Conservation (phyloP, 2,329 filamentous ascomycete species). For the Aspergillus ibericus region DNA sequence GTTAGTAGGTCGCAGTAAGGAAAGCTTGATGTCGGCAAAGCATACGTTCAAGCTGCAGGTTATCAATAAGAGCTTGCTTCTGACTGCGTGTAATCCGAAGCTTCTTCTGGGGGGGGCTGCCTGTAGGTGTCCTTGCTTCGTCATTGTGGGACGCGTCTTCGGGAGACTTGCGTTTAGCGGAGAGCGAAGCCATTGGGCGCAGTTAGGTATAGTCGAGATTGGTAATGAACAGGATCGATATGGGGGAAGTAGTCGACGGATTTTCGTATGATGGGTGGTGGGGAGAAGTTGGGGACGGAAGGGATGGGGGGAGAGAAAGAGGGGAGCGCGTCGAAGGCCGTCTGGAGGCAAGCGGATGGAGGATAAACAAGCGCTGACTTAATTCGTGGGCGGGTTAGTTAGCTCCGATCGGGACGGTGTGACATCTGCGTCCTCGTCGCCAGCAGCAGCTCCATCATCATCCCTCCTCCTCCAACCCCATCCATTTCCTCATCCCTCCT, state of each 20-base stretch:
- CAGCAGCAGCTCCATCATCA: constrained; percentile 16
- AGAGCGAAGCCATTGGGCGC: constrained; percentile 37
- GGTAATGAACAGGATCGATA: neutral
- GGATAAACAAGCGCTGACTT: constrained; percentile 47
- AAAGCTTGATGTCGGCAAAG: constrained; percentile 4
- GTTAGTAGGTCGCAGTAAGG: constrained; percentile 19
- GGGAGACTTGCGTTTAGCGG: constrained; percentile 43
- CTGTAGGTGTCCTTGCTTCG: constrained; percentile 44
- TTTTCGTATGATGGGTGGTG: neutral
- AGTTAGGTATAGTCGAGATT: neutral
- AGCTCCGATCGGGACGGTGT: constrained; percentile 19
- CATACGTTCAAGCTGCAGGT: constrained; percentile 84
- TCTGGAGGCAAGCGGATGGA: constrained; percentile 10
- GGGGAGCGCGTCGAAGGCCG: constrained; percentile 13
- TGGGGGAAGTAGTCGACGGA: neutral
- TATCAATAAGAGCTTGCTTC: constrained; percentile 85
- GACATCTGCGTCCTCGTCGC: constrained; percentile 26
- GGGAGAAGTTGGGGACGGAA: constrained; percentile 2
- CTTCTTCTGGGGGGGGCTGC: constrained; percentile 65
- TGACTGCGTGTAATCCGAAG: constrained; percentile 66
- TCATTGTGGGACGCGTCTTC: constrained; percentile 48
- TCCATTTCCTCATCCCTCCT: constrained; percentile 9
- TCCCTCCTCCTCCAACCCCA: constrained; percentile 11
- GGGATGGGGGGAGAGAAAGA: constrained; percentile 9
- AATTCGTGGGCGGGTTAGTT: constrained; percentile 18